These are phyloP conservation scores for Datura wrightii DNA, from an alignment of 257 asterid genomes.

Conservation along the genomic window DNA sequence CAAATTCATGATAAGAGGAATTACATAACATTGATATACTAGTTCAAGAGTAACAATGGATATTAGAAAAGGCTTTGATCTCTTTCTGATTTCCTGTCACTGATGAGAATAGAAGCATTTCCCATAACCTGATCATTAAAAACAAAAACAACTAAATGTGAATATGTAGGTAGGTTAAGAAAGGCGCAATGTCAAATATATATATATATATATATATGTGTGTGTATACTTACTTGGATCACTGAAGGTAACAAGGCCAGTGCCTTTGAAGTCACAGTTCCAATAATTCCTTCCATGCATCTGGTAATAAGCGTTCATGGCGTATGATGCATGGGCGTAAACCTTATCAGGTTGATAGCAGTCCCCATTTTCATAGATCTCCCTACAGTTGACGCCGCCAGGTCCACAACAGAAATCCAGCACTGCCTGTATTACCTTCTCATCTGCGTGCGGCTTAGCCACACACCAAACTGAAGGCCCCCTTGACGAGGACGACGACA, in stretches of 20 bases:
- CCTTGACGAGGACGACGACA: constrained; percentile 25
- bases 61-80: background rate
- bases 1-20: background rate
- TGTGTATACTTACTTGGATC: constrained; percentile 58
- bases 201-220: too few species aligned
- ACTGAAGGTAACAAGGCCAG: constrained; percentile 63
- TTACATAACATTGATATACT: background rate
- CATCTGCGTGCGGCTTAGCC: constrained; percentile 69
- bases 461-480: constrained; percentile 84
- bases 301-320: constrained; percentile 72
- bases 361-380: constrained; percentile 50
- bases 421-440: constrained; percentile 55
- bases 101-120: constrained; percentile 60
- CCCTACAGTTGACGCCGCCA: constrained; percentile 67
- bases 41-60: background rate
- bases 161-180: background rate
- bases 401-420: constrained; percentile 63
- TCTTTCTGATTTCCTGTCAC: constrained; percentile 34
- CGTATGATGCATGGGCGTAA: constrained; percentile 64
- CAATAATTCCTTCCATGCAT: constrained; percentile 73
- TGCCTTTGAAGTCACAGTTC: constrained; percentile 69
- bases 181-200: background rate
- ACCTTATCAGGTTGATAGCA: constrained; percentile 54
- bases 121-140: constrained; percentile 54
- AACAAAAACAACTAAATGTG: background rate